A percentile compares a stretch with the other conserved stretches of the same genome.
Conservation (phyloP, 306 rosid species). For the Hylodesmum podocarpum region DNA sequence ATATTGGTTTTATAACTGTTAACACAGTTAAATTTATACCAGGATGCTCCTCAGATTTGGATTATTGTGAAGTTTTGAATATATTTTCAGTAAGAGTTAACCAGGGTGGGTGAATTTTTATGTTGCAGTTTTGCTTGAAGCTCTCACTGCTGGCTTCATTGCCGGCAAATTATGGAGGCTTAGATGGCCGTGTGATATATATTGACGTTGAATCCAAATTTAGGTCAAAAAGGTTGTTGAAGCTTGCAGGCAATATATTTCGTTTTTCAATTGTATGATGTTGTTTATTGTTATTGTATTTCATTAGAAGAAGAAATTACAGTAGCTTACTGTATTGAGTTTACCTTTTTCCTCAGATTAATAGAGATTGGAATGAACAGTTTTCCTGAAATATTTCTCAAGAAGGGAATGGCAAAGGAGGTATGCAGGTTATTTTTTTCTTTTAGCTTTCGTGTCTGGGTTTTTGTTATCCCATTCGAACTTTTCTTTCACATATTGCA, state of each 20-base stretch:
- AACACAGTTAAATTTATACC: neutral
- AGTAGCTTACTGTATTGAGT: neutral
- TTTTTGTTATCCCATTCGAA: conserved; percentile 15
- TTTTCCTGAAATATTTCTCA: conserved; percentile 81
- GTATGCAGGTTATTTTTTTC: conserved; percentile 38
- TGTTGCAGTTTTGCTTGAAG: conserved; percentile 85
- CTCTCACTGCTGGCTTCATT: conserved; percentile 76
- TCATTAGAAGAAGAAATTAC: neutral
- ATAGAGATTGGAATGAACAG: conserved; percentile 82
- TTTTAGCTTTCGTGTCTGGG: neutral
- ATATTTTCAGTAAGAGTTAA: conserved; percentile 17
- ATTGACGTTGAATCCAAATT: conserved; percentile 87
- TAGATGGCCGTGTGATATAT: conserved; percentile 79
- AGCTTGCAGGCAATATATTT: neutral
- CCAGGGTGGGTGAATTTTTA: conserved; percentile 25
- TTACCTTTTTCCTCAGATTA: conserved; percentile 49
- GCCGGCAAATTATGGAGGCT: conserved; percentile 72
- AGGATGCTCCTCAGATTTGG: neutral
- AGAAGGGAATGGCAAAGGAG: conserved; percentile 84
- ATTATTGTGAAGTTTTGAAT: neutral
- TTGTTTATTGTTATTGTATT: conserved; percentile 20
- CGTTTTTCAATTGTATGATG: neutral
- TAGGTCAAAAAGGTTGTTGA: conserved; percentile 75
- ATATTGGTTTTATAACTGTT: neutral
- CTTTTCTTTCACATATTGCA: conserved; percentile 35